phyloP scores from a whole-genome alignment of 495 filamentous ascomycete species.

The Monascus purpureus region DNA sequence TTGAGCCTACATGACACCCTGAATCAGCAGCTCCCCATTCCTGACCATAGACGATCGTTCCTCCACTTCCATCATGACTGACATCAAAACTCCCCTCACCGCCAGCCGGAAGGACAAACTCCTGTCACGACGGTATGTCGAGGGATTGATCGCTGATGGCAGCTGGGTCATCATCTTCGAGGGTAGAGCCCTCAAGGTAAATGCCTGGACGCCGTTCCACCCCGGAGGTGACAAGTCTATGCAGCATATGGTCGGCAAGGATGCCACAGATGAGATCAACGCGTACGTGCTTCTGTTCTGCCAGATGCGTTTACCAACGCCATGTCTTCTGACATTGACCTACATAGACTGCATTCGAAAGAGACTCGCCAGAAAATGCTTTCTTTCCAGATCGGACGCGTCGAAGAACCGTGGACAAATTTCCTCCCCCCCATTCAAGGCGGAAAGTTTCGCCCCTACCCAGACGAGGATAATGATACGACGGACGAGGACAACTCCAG shows the following conservation, averaged over 20 bases:
- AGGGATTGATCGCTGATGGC: conserved; percentile 80
- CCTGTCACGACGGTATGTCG: conserved; percentile 62
- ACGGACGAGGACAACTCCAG: conserved; percentile 30
- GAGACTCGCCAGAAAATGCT: conserved; percentile 68
- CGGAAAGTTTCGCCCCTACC: conserved; percentile 57
- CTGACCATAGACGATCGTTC: not conserved
- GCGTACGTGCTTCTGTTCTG: conserved; percentile 59
- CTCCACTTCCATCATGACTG: conserved; percentile 2
- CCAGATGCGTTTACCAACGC: too few relatives aligned
- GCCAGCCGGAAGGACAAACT: conserved; percentile 33
- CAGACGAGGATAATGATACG: conserved; percentile 16
- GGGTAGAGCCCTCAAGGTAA: conserved; percentile 67
- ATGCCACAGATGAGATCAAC: conserved; percentile 93
- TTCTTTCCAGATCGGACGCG: conserved; percentile 68
- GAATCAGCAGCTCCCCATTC: too few relatives aligned
- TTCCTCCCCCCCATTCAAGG: conserved; percentile 90
- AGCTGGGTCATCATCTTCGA: conserved; percentile 69
- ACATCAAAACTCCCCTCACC: conserved; percentile 1
- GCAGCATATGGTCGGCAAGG: conserved; percentile 86
- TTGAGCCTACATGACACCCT: too few relatives aligned
- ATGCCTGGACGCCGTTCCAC: conserved; percentile 78
- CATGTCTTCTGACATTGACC: too few relatives aligned
- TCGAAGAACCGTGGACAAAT: conserved; percentile 75
- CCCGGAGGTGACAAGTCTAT: conserved; percentile 90
- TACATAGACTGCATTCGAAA: conserved; percentile 60